phyloP scores from a whole-genome alignment of 768 basidiomycete genomes.

The Cyclocybe cylindracea region DNA sequence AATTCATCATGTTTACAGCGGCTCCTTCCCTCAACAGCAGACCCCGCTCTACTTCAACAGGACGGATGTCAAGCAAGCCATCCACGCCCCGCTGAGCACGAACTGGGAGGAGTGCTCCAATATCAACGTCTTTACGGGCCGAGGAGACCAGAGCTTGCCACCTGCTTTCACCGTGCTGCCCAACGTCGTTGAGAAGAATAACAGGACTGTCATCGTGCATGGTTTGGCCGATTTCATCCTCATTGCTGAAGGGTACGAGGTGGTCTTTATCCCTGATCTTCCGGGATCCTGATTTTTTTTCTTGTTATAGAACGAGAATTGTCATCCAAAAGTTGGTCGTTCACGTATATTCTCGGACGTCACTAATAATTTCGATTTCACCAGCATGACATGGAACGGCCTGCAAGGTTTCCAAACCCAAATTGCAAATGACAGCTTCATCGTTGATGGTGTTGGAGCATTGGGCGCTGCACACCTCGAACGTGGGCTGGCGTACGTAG shows the following conservation, averaged over 20 bases:
- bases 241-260: constrained; percentile 69
- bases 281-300: not conserved
- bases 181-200: constrained; percentile 74
- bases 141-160: constrained; percentile 61
- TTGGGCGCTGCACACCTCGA: constrained; percentile 67
- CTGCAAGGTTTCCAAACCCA: constrained; percentile 75
- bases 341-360: not conserved
- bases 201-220: constrained; percentile 67
- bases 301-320: constrained; percentile 48
- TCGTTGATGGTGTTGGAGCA: constrained; percentile 71
- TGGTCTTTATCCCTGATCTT: not conserved
- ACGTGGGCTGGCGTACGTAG: constrained; percentile 66
- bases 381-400: constrained; percentile 56
- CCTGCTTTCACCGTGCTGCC: constrained; percentile 68
- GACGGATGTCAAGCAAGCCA: constrained; percentile 64
- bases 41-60: constrained; percentile 73
- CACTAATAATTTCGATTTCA: not conserved
- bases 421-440: constrained; percentile 63
- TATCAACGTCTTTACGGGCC: constrained; percentile 54
- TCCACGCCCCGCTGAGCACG: constrained; percentile 66
- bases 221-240: constrained; percentile 74
- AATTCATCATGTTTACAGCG: constrained; percentile 33
- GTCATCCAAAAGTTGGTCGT: constrained; percentile 61
- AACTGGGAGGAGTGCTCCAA: constrained; percentile 67
- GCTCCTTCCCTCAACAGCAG: constrained; percentile 56